Evolutionary conservation across 1,139 yeast genomes (phyloP).

Genomic region (Protomyces macrosporus): DNA sequence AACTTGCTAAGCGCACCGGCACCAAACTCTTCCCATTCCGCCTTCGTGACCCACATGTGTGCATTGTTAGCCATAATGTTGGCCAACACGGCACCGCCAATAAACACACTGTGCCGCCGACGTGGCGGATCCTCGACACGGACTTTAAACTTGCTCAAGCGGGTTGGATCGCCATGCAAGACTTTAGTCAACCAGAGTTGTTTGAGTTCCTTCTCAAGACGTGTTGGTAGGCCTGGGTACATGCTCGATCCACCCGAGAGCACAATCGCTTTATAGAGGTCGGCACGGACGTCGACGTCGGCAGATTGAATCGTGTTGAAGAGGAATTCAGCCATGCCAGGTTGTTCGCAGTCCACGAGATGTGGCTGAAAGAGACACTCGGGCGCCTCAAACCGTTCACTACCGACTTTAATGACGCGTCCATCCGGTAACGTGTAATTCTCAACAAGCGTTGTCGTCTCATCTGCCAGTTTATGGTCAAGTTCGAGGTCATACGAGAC

Average conservation of each 20-base stretch:
- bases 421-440: conserved; percentile 88
- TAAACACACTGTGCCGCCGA: conserved; percentile 97
- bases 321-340: conserved; percentile 88
- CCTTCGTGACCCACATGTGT: conserved; percentile 91
- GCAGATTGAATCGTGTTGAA: conserved; percentile 92
- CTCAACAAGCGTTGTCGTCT: conserved; percentile 89
- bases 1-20: conserved; percentile 72
- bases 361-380: conserved; percentile 97
- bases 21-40: conserved; percentile 98
- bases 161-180: conserved; percentile 75
- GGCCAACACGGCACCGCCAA: conserved; percentile 98
- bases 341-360: conserved; percentile 94
- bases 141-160: conserved; percentile 87
- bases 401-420: conserved; percentile 85
- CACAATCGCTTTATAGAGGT: conserved; percentile 86
- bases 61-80: conserved; percentile 97
- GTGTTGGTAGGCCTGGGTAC: conserved; percentile 97
- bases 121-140: conserved; percentile 98
- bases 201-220: conserved; percentile 90
- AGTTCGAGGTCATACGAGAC: conserved; percentile 89
- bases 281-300: conserved; percentile 84
- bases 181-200: conserved; percentile 93
- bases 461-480: conserved; percentile 81
- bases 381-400: conserved; percentile 96
- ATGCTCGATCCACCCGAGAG: conserved; percentile 95